Base-by-base conservation (phyloP, 2,329 filamentous ascomycete genomes). In the Fusarium bulbicola region DNA sequence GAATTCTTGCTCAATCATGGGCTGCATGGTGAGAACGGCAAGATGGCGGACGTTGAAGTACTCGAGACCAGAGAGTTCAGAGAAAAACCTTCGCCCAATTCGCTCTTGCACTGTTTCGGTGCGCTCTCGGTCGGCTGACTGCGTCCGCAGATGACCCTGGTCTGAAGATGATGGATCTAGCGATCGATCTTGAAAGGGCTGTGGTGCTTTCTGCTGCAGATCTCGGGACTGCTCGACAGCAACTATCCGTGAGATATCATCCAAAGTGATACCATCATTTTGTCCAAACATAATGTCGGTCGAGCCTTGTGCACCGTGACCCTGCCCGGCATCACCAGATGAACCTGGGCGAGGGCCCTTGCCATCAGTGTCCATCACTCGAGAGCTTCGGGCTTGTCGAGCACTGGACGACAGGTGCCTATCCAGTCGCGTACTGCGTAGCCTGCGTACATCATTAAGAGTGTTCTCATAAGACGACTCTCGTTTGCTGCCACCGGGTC, bases 21-120 rank as follows among this genome's bases (percentile, higher is more conserved):
- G 95, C 74, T 97, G 94, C 91, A 99, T 97, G 2, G 94, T 95
- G 66, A 99, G 86, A 11, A 99, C 96, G 15, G 96, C 96, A 63
- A 98, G 91, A 78, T 98, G 95, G 32, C 96, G 92, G 50, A 98
- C 93, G 77, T 98, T 98, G 81, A 99, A 98, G 80, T 98, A 98
- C 80, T 99, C 96, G 36, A 99, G 86, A 2, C 94, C 95, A 6
- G 96, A 97, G 11, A 99, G 88, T 80, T 99, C 96, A 0, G 96
- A 98, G 80, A 99, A 99, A 83, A 97, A 99, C 76, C 92, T 93
- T 79, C 95, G 94, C 3, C 87, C 83, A 79, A 86, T 82, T 58
- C 84, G 87, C 67, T 88, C 85, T 11, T 88, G 86, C 26, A 88
- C 84, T 14, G 84, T 83, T 39, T 92, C 90, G 14, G 79, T 82